Percentiles rank a stretch among this genome's conserved stretches.
Evolutionary conservation across 768 basidiomycete genomes (phyloP).

Genomic region (Kwoniella europaea): DNA sequence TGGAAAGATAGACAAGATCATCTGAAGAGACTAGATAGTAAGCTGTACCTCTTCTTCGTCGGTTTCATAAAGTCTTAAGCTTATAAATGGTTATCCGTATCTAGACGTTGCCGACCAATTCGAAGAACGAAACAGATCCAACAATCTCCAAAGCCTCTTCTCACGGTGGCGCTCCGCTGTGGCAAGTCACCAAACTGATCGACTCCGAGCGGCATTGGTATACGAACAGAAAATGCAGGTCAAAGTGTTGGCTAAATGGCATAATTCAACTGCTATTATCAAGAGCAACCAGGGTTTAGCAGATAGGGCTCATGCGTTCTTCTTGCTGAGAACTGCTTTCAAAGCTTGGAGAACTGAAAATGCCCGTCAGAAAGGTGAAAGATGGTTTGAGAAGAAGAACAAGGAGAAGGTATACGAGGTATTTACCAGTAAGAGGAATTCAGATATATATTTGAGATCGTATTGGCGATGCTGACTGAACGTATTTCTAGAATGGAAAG

Average conservation of each 20-base stretch:
- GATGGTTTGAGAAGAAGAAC: slow-evolving; percentile 26
- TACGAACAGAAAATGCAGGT: slow-evolving; percentile 12
- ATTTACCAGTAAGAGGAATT: slow-evolving; percentile 34
- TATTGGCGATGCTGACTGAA: neutral
- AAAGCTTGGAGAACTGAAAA: slow-evolving; percentile 31
- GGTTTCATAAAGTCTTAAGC: neutral
- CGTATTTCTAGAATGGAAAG: slow-evolving; percentile 30
- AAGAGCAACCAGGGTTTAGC: slow-evolving; percentile 24
- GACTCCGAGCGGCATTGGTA: slow-evolving; percentile 26
- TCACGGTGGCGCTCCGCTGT: slow-evolving; percentile 27
- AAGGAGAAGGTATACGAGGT: slow-evolving; percentile 16
- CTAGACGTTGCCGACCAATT: slow-evolving; percentile 18
- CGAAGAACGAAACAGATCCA: slow-evolving; percentile 3
- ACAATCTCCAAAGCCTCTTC: slow-evolving; percentile 16
- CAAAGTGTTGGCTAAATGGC: slow-evolving; percentile 27
- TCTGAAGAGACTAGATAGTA: slow-evolving; percentile 13
- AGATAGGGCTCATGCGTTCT: slow-evolving; percentile 46
- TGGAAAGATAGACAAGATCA: slow-evolving; percentile 19
- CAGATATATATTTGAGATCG: neutral
- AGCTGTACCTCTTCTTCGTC: neutral
- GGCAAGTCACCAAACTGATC: neutral
- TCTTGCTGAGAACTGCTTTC: slow-evolving; percentile 31
- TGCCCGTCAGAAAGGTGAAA: slow-evolving; percentile 17
- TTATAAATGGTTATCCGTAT: neutral
- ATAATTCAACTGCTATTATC: slow-evolving; percentile 13